Conservation (phyloP, 768 basidiomycete genomes). For the Amanita polypyramis region DNA sequence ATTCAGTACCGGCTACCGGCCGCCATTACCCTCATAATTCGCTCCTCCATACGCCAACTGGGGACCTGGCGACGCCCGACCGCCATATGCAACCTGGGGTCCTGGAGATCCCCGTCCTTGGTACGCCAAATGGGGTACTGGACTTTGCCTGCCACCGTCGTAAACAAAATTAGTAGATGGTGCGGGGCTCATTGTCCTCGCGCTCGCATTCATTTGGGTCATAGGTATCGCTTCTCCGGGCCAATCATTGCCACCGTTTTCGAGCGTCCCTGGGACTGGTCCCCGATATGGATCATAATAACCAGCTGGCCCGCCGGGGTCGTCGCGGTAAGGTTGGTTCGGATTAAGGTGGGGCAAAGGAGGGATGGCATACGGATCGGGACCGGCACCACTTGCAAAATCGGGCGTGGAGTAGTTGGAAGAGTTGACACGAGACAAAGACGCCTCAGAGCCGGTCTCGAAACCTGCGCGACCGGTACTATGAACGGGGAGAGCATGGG, state of each 20-base stretch:
- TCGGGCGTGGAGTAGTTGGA: conserved; percentile 38
- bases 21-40: conserved; percentile 10
- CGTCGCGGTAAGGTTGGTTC: conserved; percentile 66
- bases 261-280: conserved; percentile 58
- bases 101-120: conserved; percentile 18
- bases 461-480: conserved; percentile 67
- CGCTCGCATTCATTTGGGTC: conserved; percentile 43
- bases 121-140: conserved; percentile 24
- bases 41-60: conserved; percentile 25
- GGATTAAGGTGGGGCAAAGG: conserved; percentile 77
- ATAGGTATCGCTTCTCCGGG: conserved; percentile 60
- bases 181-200: conserved; percentile 29
- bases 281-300: conserved; percentile 81
- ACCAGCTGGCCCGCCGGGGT: conserved; percentile 36
- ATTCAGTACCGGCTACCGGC: conserved; percentile 3
- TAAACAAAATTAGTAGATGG: conserved; percentile 33
- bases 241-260: conserved; percentile 34
- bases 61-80: conserved; percentile 29
- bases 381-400: conserved; percentile 28
- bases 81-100: too few relatives aligned
- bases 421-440: conserved; percentile 43
- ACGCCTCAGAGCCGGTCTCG: conserved; percentile 52
- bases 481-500: conserved; percentile 57
- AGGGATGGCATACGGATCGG: conserved; percentile 75
- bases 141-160: conserved; percentile 21